Evolutionary conservation across 2,329 filamentous ascomycete species (phyloP).

Genomic region (Podosphaera xanthii): DNA sequence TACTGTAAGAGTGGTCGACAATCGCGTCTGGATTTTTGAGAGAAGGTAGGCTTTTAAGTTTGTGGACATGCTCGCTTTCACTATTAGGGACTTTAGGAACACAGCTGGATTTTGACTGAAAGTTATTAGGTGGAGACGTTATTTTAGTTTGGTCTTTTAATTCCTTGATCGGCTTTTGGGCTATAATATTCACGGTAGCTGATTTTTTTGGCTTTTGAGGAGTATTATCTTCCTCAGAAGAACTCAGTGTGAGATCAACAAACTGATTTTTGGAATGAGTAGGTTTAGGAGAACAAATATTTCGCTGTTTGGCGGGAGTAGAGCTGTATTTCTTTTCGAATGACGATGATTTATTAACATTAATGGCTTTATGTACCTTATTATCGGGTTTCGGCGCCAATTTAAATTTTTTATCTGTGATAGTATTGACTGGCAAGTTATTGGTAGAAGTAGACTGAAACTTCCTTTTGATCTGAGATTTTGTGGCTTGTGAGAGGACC

Average conservation of each 20-base stretch:
- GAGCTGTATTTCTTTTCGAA: background rate
- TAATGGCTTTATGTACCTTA: background rate
- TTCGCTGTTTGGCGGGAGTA: background rate
- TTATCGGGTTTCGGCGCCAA: background rate
- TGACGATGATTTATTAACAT: background rate
- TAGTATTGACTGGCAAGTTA: background rate
- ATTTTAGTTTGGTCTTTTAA: background rate
- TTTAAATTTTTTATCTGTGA: background rate
- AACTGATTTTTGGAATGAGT: background rate
- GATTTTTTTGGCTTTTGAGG: background rate
- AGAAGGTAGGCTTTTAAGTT: slow-evolving; percentile 5
- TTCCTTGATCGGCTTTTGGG: background rate
- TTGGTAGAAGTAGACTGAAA: background rate
- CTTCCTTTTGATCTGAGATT: background rate
- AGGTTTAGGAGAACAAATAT: background rate
- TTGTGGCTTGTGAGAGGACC: background rate
- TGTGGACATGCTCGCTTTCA: background rate
- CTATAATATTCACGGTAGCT: background rate
- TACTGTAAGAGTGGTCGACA: slow-evolving; percentile 5
- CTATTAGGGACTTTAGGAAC: background rate
- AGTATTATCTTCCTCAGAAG: slow-evolving; percentile 6
- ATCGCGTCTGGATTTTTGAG: slow-evolving; percentile 9
- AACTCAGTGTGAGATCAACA: slow-evolving; percentile 9
- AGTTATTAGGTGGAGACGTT: background rate
- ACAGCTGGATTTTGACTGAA: background rate